Conservation (phyloP, 1,139 yeast species). For the Sugiyamaella xylanicola region DNA sequence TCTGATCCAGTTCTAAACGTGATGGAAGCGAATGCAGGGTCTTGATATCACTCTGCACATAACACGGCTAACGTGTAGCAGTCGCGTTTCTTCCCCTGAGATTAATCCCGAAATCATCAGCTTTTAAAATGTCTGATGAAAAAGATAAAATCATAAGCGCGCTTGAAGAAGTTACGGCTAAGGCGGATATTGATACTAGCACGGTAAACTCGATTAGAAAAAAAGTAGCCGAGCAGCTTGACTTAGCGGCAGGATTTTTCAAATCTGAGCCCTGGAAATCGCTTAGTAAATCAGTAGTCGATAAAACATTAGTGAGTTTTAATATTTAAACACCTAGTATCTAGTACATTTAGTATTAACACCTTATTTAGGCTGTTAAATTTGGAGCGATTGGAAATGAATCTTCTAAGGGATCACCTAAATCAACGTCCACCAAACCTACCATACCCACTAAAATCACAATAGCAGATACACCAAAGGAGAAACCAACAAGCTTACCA, state of each 20-base stretch:
- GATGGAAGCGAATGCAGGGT: neutral
- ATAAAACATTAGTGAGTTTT: conserved; percentile 26
- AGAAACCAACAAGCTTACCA: neutral
- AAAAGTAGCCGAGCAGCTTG: conserved; percentile 26
- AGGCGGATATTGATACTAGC: conserved; percentile 30
- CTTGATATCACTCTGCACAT: no score
- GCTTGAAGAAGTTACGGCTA: conserved; percentile 18
- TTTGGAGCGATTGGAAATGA: neutral
- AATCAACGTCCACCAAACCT: neutral
- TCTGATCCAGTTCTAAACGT: no score
- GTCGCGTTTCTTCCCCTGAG: no score
- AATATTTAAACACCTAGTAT: no score
- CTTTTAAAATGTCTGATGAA: conserved; percentile 8
- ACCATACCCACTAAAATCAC: neutral
- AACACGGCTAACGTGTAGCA: no score
- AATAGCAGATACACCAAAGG: neutral
- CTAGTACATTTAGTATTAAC: no score
- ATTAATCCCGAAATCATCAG: neutral
- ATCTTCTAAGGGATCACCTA: neutral
- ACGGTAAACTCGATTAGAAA: conserved; percentile 30
- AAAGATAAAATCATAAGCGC: conserved; percentile 10
- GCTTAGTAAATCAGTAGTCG: conserved; percentile 27
- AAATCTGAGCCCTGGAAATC: conserved; percentile 28
- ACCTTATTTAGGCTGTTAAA: neutral
- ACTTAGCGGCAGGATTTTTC: conserved; percentile 30